Base-by-base conservation (phyloP, 208 protist species). In the Leishmania turanica region DNA sequence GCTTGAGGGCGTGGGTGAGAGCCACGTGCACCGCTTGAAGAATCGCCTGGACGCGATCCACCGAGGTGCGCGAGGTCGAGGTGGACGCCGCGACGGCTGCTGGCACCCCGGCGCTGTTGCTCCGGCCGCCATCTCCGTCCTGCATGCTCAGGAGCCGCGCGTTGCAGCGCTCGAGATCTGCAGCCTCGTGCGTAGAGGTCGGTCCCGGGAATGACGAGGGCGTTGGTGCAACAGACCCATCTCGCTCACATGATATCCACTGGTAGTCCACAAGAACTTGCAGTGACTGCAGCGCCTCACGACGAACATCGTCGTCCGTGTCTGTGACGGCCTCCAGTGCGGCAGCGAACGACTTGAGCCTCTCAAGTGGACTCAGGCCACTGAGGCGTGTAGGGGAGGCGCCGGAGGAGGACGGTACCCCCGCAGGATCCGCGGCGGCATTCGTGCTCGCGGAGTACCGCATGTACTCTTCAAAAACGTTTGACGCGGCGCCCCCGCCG, bases 281-380 rank as follows among this genome's bases (percentile, higher is more conserved):
- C 40, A 96, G 76, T 24, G 69, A 77, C 68, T 77, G 70, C 68
- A 96, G 84, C 9, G 92, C 92, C 6, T 79, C 87, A 11, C 74
- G 77, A 42, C 92, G 90, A 31, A 94, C 92, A 45, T 91, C 88
- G 51, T 90, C 89, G 37, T 94, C 90, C 24, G 92, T 96, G 85
- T 96, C 92, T 1, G 89, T 90, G 82, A 96, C 79, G 9, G 91
- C 91, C 69, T 96, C 89, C 51, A 96, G 76, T 7, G 92, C 91
- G 42, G 85, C 86, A 13, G 90, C 71, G 79, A 90, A 96, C 56
- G 82, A 83, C 68, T 84, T 90, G 31, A 94, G 83, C 54, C 89
- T 78, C 40, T 93, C 87, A 15, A 96, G 53, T 58, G 92, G 84
- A 40, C 76, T 89, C 76, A 95, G 75, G 1, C 78, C 75, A 13